Evolutionary conservation across 164 flowering plant species (phyloP).

Genomic region (Tinospora cordifolia): DNA sequence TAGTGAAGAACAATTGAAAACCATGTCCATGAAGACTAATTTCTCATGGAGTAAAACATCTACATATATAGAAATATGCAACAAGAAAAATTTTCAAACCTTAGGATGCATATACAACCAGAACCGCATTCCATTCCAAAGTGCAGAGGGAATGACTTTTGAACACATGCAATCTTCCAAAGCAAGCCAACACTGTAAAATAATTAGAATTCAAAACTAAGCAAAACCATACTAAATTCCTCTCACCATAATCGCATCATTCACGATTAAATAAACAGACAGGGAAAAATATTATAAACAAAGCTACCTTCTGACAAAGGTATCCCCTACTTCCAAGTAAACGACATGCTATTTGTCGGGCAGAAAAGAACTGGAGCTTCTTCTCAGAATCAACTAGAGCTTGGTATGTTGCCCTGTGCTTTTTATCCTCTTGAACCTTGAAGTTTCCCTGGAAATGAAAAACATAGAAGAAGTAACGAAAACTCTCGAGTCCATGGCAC

Average conservation of each 20-base stretch:
- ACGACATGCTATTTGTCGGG: constrained; percentile 94
- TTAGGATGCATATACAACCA: constrained; percentile 99
- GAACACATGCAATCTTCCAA: constrained; percentile 89
- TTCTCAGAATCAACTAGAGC: constrained; percentile 60
- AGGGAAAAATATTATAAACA: background rate
- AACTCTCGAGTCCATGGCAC: background rate
- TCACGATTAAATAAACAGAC: background rate
- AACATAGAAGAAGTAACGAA: background rate
- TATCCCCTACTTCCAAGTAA: constrained; percentile 88
- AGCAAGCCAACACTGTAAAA: constrained; percentile 88
- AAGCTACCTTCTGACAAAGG: constrained; percentile 85
- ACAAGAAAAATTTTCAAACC: constrained; percentile 33
- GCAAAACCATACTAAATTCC: background rate
- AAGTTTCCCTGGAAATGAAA: constrained; percentile 54
- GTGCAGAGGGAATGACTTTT: constrained; percentile 36
- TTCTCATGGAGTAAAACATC: background rate
- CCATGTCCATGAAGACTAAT: background rate
- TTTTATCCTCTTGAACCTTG: constrained; percentile 70
- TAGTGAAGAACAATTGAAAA: background rate
- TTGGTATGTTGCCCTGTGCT: constrained; percentile 71
- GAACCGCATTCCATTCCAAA: constrained; percentile 68
- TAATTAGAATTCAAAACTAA: background rate
- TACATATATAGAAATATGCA: background rate
- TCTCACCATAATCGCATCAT: background rate
- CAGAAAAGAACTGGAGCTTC: constrained; percentile 75